These are phyloP conservation scores for Microbotryomycetes sp. DNA, from an alignment of 1,284 basidiomycete species.

Conservation along the genomic window DNA sequence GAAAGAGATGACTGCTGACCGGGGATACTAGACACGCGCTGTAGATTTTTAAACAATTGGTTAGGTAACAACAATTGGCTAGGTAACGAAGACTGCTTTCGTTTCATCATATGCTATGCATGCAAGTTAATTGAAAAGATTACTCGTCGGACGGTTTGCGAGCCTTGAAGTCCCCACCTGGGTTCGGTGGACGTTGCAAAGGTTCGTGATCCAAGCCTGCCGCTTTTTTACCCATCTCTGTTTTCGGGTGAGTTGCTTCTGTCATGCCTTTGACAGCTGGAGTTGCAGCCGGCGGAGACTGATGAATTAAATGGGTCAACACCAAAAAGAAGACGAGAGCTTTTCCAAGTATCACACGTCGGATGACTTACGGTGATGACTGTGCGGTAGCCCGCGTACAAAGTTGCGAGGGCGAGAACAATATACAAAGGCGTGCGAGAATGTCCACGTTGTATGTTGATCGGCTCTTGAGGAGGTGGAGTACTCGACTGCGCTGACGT, in stretches of 20 bases:
- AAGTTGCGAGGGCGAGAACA: neutral
- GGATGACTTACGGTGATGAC: neutral
- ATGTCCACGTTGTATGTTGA: conserved; percentile 23
- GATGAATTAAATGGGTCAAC: no score
- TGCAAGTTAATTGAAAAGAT: neutral
- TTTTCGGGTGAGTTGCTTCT: conserved; percentile 12
- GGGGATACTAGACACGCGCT: neutral
- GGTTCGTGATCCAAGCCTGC: neutral
- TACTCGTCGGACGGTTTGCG: neutral
- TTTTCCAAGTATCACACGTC: neutral
- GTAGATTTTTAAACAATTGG: neutral
- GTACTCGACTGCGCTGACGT: no score
- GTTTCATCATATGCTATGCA: neutral
- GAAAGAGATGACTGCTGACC: neutral
- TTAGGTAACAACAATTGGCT: neutral
- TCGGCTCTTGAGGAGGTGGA: conserved; percentile 6
- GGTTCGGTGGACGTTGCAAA: neutral
- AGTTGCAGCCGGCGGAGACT: conserved; percentile 5
- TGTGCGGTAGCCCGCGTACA: neutral
- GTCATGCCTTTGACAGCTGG: conserved; percentile 20
- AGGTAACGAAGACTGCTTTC: neutral
- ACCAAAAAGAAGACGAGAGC: no score
- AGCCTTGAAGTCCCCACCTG: neutral
- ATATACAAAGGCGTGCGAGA: conserved; percentile 8
- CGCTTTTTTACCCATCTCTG: conserved; percentile 1